Evolutionary conservation across 75 land plant species (phyloP).

Genomic region (Azolla pinnata): DNA sequence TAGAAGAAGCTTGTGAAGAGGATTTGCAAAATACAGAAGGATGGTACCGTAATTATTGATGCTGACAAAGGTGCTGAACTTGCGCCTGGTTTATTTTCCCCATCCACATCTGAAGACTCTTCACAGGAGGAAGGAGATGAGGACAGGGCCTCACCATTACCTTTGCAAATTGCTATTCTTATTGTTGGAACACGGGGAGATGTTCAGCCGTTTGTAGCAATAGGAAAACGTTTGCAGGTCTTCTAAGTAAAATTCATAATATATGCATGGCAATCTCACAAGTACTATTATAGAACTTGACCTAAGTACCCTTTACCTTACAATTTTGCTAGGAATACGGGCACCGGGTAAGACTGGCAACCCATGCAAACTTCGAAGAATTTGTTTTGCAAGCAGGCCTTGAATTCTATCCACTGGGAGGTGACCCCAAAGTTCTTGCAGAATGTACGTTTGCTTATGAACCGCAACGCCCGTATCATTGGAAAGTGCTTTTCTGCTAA

Average conservation of each 20-base stretch:
- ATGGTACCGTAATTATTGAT: slow-evolving; percentile 86
- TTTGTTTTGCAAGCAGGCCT: slow-evolving; percentile 91
- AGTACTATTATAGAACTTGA: too few relatives aligned
- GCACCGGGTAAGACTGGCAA: slow-evolving; percentile 91
- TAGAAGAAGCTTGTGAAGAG: slow-evolving; percentile 69
- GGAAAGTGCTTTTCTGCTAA: too few relatives aligned
- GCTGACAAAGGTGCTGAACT: slow-evolving; percentile 45
- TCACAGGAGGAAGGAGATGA: slow-evolving; percentile 44
- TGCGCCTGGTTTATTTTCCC: slow-evolving; percentile 20
- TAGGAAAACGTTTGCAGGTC: slow-evolving; percentile 89
- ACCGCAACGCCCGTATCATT: too few relatives aligned
- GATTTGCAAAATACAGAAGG: slow-evolving; percentile 71
- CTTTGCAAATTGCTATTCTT: slow-evolving; percentile 82
- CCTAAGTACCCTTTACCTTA: too few relatives aligned
- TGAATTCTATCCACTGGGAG: slow-evolving; percentile 95
- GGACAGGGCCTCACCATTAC: slow-evolving; percentile 39
- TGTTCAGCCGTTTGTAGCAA: slow-evolving; percentile 95
- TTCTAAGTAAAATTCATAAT: background rate
- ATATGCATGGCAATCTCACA: background rate
- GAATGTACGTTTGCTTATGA: slow-evolving; percentile 49
- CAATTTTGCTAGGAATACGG: slow-evolving; percentile 90
- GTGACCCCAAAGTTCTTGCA: slow-evolving; percentile 93
- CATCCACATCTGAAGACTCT: slow-evolving; percentile 10
- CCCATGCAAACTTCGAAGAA: slow-evolving; percentile 87
- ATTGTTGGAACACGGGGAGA: slow-evolving; percentile 98